Evolutionary conservation across 148 eudicot species (phyloP).

Genomic region (Nepenthes gracilis): DNA sequence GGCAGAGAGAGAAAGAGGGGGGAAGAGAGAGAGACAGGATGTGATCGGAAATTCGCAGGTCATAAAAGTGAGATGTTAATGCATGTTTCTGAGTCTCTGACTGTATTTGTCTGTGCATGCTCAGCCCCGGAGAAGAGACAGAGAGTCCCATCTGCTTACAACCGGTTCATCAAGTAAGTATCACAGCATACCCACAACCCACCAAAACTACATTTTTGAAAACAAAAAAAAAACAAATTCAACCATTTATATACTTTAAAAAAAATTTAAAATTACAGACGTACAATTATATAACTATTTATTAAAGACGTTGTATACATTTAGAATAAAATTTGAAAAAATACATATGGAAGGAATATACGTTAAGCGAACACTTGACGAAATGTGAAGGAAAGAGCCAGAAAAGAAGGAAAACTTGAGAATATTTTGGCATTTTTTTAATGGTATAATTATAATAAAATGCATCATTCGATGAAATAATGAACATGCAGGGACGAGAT

Average conservation of each 20-base stretch:
- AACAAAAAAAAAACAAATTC: not conserved
- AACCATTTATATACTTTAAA: constrained; percentile 8
- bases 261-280: not conserved
- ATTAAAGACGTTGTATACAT: too few species aligned
- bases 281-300: too few species aligned
- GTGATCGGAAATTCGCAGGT: not conserved
- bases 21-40: constrained; percentile 1
- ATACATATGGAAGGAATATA: too few species aligned
- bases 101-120: constrained; percentile 5
- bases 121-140: constrained; percentile 99
- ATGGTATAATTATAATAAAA: too few species aligned
- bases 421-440: too few species aligned
- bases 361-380: too few species aligned
- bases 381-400: too few species aligned
- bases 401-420: too few species aligned
- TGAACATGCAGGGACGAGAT: constrained; percentile 72
- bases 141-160: constrained; percentile 98
- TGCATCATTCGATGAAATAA: too few species aligned
- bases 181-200: not conserved
- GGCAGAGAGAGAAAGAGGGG: constrained; percentile 3
- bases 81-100: constrained; percentile 10
- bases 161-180: constrained; percentile 96
- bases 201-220: constrained; percentile 1
- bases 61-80: not conserved
- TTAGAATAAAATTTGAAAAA: too few species aligned